Evolutionary conservation across 305 asterid genomes (phyloP).

Genomic region (Stenogyne calaminthoides): DNA sequence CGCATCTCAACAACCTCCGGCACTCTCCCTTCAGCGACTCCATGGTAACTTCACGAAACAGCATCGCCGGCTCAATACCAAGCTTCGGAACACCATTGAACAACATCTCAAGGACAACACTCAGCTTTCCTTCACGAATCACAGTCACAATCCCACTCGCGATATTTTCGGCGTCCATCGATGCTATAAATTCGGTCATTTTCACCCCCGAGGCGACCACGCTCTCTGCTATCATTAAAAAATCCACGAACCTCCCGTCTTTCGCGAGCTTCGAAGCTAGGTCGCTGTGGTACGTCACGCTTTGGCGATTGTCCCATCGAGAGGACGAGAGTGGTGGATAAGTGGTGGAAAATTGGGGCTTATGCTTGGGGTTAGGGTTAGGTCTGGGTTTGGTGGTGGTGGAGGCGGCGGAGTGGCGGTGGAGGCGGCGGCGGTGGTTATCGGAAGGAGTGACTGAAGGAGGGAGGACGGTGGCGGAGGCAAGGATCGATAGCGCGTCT

Average conservation of each 20-base stretch:
- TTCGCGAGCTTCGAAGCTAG: slow-evolving; percentile 75
- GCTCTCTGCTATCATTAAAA: slow-evolving; percentile 66
- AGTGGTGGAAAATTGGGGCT: slow-evolving; percentile 37
- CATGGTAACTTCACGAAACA: slow-evolving; percentile 53
- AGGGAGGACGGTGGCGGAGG: slow-evolving; percentile 64
- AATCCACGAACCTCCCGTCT: slow-evolving; percentile 74
- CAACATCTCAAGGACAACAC: slow-evolving; percentile 40
- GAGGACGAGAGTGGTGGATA: slow-evolving; percentile 49
- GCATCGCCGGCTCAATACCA: slow-evolving; percentile 49
- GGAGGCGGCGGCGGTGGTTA: slow-evolving; percentile 36
- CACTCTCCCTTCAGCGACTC: slow-evolving; percentile 58
- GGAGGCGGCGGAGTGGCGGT: slow-evolving; percentile 30
- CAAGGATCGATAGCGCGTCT: slow-evolving; percentile 64
- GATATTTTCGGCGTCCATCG: slow-evolving; percentile 47
- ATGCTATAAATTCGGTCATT: slow-evolving; percentile 42
- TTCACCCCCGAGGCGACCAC: slow-evolving; percentile 58
- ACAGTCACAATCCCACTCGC: slow-evolving; percentile 55
- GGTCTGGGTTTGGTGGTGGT: slow-evolving; percentile 33
- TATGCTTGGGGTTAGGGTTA: slow-evolving; percentile 41
- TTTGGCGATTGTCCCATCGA: slow-evolving; percentile 46
- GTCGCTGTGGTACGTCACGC: slow-evolving; percentile 60
- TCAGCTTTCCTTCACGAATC: slow-evolving; percentile 48
- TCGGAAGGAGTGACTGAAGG: slow-evolving; percentile 43
- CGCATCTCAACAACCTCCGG: slow-evolving; percentile 45
- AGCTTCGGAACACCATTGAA: slow-evolving; percentile 51